Evolutionary conservation across 2,329 filamentous ascomycete species (phyloP), one percentile per base, ranked within the genome.

Genomic region (Fusarium heterosporum): DNA sequence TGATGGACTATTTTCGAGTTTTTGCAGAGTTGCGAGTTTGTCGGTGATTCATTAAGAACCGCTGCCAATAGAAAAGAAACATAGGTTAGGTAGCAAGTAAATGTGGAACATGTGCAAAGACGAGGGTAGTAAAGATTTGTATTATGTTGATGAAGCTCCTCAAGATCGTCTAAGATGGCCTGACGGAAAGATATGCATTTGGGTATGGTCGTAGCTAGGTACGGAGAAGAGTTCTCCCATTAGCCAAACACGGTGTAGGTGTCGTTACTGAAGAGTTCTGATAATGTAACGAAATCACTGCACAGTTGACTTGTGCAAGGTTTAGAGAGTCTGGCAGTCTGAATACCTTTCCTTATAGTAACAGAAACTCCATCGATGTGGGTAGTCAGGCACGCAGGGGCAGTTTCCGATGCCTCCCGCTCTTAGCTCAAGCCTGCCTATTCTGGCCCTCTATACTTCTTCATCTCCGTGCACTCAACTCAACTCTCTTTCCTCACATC

Each of bases 361-460:
- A 47, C 29, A 59, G 32, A 59, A 61, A 41, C 29, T 40, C 12
- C 10, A 38, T 46, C 14, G 10, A 55, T 19, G 56, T 30, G 39
- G 46, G 25, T 32, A 51, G 45, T 14, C 12, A n/a, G 29, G 30
- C 11, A 25, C 14, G 25, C 6, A 39, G 14, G 51, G 58, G 58
- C 29, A 47, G 51, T 51, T 45, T 26, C 51, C 50, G 30, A 38
- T 46, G 29, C 58, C 59, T 63, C 51, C 60, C 45, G 51, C 22
- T 14, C 14, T 50, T 63, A 50, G 59, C 43, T 61, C 36, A 10
- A 57, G 42, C 40, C 17, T 51, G 17, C 56, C 16, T 34, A 26
- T 48, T 52, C 17, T 34, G 28, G 40, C 40, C n/a, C 50, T 26
- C 22, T 17, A 22, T 40, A 30, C 19, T 32, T n/a, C 32, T 34